A percentile compares a stretch with the other conserved stretches of the same genome.
phyloP scores from a whole-genome alignment of 257 asterid species.

The Solanum tacnaense region DNA sequence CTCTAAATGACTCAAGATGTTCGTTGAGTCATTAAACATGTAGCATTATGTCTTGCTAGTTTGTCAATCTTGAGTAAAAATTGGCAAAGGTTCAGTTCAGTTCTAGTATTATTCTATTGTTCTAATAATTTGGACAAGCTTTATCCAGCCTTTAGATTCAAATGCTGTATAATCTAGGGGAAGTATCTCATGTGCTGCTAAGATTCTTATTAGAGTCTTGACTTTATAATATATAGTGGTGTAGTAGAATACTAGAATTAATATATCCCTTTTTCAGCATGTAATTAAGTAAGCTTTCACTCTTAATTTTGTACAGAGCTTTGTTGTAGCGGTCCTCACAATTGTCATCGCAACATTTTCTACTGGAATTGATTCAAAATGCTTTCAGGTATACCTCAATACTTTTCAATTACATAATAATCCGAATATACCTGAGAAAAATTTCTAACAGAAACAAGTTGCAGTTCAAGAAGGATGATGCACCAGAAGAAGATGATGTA shows the following conservation, averaged over 20 bases:
- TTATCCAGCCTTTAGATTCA: background rate
- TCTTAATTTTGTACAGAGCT: conserved; percentile 29
- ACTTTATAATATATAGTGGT: background rate
- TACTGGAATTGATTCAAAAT: conserved; percentile 41
- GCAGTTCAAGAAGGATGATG: conserved; percentile 36
- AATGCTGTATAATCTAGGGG: no score
- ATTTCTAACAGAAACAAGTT: conserved; percentile 1
- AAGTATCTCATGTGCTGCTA: background rate
- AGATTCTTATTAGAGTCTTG: background rate
- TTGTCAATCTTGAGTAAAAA: background rate
- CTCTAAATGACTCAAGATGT: background rate
- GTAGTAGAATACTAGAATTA: background rate
- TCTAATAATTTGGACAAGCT: background rate
- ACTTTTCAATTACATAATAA: background rate
- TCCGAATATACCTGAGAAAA: background rate
- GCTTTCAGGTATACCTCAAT: conserved; percentile 35
- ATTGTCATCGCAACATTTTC: conserved; percentile 46
- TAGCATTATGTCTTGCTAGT: background rate
- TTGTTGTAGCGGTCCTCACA: conserved; percentile 36
- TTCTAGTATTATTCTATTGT: background rate
- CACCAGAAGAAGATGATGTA: conserved; percentile 27
- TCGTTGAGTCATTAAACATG: background rate
- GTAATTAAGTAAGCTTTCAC: background rate
- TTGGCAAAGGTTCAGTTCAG: background rate
- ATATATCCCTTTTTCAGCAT: background rate